Conservation (phyloP, 2,329 filamentous ascomycete species). For the Neurospora crassa region DNA sequence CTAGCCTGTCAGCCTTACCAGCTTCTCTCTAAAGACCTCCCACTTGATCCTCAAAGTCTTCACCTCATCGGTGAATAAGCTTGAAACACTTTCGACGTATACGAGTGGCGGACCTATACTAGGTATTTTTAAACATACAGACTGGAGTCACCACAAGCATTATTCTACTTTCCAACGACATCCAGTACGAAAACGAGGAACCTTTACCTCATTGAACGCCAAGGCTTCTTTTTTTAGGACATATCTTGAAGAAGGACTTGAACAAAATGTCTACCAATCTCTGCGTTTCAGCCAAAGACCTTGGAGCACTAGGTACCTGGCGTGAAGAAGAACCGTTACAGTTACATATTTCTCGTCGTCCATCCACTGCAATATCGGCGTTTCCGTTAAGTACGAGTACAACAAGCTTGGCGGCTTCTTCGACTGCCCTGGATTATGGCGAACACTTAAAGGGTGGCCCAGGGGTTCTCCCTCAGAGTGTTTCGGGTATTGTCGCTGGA, state of each 20-base stretch:
- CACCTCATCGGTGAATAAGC: not conserved
- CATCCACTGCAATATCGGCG: not conserved
- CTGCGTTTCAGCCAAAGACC: not conserved
- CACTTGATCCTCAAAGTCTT: not conserved
- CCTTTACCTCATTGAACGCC: not conserved
- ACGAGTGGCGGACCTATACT: not conserved
- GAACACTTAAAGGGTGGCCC: not conserved
- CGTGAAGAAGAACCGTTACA: not conserved
- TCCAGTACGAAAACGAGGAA: not conserved
- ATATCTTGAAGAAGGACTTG: not conserved
- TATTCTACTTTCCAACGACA: not conserved
- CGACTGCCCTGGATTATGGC: not conserved
- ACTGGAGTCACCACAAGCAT: not conserved
- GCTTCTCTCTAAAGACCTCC: not conserved
- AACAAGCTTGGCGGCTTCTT: not conserved
- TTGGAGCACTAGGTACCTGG: not conserved
- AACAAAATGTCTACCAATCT: not conserved
- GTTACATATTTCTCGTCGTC: not conserved
- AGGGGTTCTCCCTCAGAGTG: not conserved
- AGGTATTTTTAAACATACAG: not conserved
- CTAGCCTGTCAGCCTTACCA: not conserved
- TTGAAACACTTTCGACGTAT: not conserved
- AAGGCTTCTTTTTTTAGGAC: not conserved
- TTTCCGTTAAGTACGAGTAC: not conserved
- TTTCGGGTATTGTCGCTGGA: not conserved